These are phyloP conservation scores for Cryptosporidium parvum DNA, from an alignment of 169 alveolate species.

Conservation along the genomic window DNA sequence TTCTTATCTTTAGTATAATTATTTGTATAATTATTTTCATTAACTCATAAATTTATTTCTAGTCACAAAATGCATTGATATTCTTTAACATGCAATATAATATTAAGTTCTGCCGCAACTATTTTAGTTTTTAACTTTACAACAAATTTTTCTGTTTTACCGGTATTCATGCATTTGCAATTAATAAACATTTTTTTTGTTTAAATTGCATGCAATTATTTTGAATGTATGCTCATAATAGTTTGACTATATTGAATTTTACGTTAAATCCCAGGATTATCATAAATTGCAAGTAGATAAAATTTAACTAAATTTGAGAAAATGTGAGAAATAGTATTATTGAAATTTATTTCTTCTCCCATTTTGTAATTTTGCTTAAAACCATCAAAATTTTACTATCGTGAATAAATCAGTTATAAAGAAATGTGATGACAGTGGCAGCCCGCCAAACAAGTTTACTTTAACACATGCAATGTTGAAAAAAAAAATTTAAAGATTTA, in stretches of 20 bases:
- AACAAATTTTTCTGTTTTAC: neutral
- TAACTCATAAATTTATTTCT: too few relatives aligned
- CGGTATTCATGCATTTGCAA: neutral
- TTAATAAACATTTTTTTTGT: too few relatives aligned
- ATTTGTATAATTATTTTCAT: too few relatives aligned
- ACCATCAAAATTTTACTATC: too few relatives aligned
- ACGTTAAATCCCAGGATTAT: neutral
- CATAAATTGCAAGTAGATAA: neutral
- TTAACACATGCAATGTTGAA: neutral
- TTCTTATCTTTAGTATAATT: neutral
- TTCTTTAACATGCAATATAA: neutral
- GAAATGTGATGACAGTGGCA: too few relatives aligned
- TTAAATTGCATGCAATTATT: neutral
- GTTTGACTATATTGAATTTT: too few relatives aligned
- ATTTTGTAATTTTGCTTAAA: too few relatives aligned
- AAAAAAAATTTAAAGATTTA: slow-evolving; percentile 1
- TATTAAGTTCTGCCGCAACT: neutral
- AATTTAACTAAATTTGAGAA: too few relatives aligned
- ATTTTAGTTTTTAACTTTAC: too few relatives aligned
- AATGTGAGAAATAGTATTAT: neutral
- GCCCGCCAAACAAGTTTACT: slow-evolving; percentile 1
- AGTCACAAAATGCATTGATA: neutral
- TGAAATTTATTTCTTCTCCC: neutral
- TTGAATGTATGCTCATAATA: neutral
- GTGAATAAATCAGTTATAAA: neutral